These are phyloP conservation scores for Cynanchum wilfordii DNA, from an alignment of 257 asterid species.

Conservation along the genomic window DNA sequence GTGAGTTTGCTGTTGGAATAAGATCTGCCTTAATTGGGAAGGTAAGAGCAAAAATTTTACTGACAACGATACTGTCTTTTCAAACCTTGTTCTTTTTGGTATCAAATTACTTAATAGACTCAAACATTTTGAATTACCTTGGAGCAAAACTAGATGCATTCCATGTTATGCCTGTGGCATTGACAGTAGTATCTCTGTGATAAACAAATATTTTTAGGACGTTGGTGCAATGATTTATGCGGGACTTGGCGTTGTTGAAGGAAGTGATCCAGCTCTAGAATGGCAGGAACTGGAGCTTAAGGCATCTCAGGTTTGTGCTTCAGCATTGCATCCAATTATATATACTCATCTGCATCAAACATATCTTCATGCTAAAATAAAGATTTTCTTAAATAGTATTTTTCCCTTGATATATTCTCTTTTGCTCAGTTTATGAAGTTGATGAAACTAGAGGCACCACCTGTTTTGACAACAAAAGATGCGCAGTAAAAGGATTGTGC, in stretches of 20 bases:
- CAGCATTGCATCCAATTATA: not conserved
- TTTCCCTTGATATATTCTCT: slow-evolving; percentile 7
- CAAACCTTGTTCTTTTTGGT: not conserved
- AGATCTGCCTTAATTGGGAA: slow-evolving; percentile 88
- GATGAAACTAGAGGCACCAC: slow-evolving; percentile 74
- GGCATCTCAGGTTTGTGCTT: slow-evolving; percentile 80
- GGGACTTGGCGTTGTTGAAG: slow-evolving; percentile 89
- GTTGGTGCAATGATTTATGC: slow-evolving; percentile 79
- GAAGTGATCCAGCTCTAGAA: slow-evolving; percentile 73
- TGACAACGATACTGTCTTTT: not conserved
- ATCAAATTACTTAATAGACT: not conserved
- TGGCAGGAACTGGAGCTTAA: slow-evolving; percentile 97
- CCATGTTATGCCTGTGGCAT: not conserved
- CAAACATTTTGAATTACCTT: not conserved
- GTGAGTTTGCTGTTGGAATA: slow-evolving; percentile 98
- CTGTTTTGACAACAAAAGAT: slow-evolving; percentile 30
- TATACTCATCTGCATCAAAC: not conserved
- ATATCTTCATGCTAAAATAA: not conserved
- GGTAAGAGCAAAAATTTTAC: slow-evolving; percentile 37
- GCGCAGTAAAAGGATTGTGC: slow-evolving; percentile 15
- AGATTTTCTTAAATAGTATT: not conserved
- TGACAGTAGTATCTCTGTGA: not conserved
- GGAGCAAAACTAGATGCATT: not conserved
- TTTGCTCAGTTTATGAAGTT: slow-evolving; percentile 67
- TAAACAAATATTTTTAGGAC: slow-evolving; percentile 39